Conservation (phyloP, 2,329 filamentous ascomycete species). For the Microdochium trichocladiopsis region DNA sequence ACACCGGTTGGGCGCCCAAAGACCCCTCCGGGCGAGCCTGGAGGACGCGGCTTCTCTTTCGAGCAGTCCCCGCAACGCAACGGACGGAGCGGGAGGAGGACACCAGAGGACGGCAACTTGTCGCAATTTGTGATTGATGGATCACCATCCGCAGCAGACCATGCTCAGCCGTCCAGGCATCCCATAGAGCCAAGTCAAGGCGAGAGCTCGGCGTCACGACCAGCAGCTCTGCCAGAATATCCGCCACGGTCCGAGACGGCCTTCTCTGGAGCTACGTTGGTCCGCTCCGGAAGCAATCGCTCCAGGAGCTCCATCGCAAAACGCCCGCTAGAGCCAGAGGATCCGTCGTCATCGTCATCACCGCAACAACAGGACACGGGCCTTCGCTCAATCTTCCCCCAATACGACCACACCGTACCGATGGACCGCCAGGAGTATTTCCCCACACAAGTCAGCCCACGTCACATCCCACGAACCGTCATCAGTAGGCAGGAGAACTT, state of each 20-base stretch:
- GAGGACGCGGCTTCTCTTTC: not conserved
- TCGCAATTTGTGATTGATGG: not conserved
- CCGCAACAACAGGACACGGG: slow-evolving; percentile 20
- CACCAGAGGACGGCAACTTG: not conserved
- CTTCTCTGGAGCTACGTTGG: slow-evolving; percentile 43
- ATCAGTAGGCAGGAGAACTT: slow-evolving; percentile 61
- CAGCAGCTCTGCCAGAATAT: not conserved
- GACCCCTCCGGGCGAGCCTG: not conserved
- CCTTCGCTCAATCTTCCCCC: slow-evolving; percentile 68
- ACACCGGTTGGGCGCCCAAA: slow-evolving; percentile 14
- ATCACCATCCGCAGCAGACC: not conserved
- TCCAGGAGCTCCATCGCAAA: slow-evolving; percentile 53
- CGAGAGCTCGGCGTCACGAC: not conserved
- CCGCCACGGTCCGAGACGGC: slow-evolving; percentile 41
- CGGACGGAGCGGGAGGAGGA: not conserved
- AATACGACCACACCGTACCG: slow-evolving; percentile 61
- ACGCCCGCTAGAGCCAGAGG: slow-evolving; percentile 31
- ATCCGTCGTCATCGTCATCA: slow-evolving; percentile 17
- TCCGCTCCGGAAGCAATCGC: slow-evolving; percentile 38
- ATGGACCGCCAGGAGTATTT: slow-evolving; percentile 65
- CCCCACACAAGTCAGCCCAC: slow-evolving; percentile 58
- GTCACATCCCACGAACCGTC: slow-evolving; percentile 54
- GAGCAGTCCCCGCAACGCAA: not conserved
- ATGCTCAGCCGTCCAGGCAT: not conserved
- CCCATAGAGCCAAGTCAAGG: not conserved